These are phyloP conservation scores for Penicillium sp. DNA, from an alignment of 2,329 filamentous ascomycete species.

Conservation along the genomic window DNA sequence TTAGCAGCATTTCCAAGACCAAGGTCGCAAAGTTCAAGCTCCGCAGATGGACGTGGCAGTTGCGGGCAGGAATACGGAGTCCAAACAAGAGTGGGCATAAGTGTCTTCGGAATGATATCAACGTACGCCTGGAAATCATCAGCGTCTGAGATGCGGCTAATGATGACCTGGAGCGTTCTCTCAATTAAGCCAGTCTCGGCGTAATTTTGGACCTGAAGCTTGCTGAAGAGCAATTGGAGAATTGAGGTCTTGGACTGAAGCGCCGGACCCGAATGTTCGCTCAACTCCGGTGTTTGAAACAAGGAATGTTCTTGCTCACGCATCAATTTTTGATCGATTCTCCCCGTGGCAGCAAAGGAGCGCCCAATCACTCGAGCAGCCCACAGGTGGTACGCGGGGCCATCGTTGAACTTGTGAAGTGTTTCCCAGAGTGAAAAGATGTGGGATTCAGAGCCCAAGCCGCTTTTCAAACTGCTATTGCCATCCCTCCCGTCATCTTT, in stretches of 20 bases:
- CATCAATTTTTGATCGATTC: constrained; percentile 53
- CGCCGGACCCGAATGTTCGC: constrained; percentile 16
- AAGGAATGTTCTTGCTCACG: constrained; percentile 41
- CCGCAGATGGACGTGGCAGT: constrained; percentile 23
- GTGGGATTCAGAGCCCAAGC: constrained; percentile 63
- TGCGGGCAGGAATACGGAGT: constrained; percentile 42
- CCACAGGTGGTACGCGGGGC: constrained; percentile 76
- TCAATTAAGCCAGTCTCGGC: constrained; percentile 46
- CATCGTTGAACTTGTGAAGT: constrained; percentile 64
- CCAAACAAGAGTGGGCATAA: constrained; percentile 47
- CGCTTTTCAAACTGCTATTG: constrained; percentile 69
- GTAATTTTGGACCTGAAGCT: constrained; percentile 61
- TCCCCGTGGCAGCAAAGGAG: constrained; percentile 75
- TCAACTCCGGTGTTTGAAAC: constrained; percentile 18
- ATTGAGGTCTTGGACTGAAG: constrained; percentile 62
- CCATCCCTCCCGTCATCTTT: constrained; percentile 58
- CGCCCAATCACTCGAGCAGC: constrained; percentile 80
- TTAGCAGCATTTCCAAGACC: constrained; percentile 16
- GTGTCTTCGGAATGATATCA: constrained; percentile 36
- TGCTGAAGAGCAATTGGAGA: constrained; percentile 61
- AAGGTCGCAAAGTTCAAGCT: constrained; percentile 19
- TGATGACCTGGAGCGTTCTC: constrained; percentile 46
- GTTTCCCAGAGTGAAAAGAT: constrained; percentile 74
- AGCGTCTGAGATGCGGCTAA: constrained; percentile 35
- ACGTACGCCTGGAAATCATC: constrained; percentile 38